A percentile compares a stretch with the other conserved stretches of the same genome.
These are phyloP conservation scores for Geotrichum aggregatum DNA, from an alignment of 1,139 yeast species.

Conservation along the genomic window DNA sequence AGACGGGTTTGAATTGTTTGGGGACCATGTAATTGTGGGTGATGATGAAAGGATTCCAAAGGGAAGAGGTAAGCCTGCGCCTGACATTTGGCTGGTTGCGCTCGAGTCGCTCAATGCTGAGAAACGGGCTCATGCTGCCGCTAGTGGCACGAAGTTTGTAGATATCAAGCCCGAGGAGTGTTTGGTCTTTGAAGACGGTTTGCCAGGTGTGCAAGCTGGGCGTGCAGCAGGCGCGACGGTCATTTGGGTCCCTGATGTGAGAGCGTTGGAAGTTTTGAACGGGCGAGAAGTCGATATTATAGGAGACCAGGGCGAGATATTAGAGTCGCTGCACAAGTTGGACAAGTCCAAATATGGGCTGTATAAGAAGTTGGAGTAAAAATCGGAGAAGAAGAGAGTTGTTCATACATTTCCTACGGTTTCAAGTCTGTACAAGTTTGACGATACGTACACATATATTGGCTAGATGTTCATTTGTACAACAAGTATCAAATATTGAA, in stretches of 20 bases:
- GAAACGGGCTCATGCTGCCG: slow-evolving; percentile 28
- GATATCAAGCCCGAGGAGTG: slow-evolving; percentile 54
- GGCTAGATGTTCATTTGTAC: no score
- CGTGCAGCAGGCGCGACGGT: slow-evolving; percentile 79
- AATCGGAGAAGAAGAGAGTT: no score
- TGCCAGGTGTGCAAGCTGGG: slow-evolving; percentile 84
- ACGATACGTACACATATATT: no score
- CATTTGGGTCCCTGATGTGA: slow-evolving; percentile 86
- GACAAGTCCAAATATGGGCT: slow-evolving; percentile 49
- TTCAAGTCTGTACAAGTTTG: no score
- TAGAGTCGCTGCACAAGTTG: slow-evolving; percentile 52
- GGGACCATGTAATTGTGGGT: slow-evolving; percentile 72
- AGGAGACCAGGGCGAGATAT: slow-evolving; percentile 54
- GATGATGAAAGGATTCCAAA: slow-evolving; percentile 77
- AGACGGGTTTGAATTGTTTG: slow-evolving; percentile 57
- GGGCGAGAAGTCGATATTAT: slow-evolving; percentile 43
- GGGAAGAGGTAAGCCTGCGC: slow-evolving; percentile 89
- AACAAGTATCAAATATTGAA: no score
- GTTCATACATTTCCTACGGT: no score
- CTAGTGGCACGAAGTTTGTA: background rate
- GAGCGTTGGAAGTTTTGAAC: slow-evolving; percentile 55
- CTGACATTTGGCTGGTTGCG: slow-evolving; percentile 88
- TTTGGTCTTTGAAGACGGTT: slow-evolving; percentile 88
- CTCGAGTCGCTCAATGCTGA: slow-evolving; percentile 58
- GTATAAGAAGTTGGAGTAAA: no score